Conservation (phyloP, 2,329 filamentous ascomycete genomes). For the Clonostachys rhizophaga region DNA sequence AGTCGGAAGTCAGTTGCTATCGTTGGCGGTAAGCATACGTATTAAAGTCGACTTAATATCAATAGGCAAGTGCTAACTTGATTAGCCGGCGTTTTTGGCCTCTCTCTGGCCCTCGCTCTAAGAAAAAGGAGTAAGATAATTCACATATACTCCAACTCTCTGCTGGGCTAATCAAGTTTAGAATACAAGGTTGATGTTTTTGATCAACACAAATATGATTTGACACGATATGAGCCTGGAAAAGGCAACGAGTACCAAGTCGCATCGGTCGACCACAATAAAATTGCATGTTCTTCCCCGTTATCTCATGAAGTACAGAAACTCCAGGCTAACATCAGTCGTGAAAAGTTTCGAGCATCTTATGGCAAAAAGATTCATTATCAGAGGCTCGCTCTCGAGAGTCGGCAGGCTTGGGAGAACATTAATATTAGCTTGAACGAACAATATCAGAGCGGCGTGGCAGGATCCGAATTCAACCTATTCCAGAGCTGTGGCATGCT, state of each 20-base stretch:
- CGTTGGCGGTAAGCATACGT: background rate
- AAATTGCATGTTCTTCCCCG: slow-evolving; percentile 8
- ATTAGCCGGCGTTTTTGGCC: background rate
- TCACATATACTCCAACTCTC: background rate
- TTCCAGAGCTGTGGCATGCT: slow-evolving; percentile 15
- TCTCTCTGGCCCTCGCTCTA: background rate
- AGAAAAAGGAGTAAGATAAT: background rate
- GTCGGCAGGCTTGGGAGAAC: slow-evolving; percentile 10
- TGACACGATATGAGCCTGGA: slow-evolving; percentile 10
- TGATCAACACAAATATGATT: slow-evolving; percentile 11
- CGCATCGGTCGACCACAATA: slow-evolving; percentile 16
- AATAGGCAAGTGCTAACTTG: background rate
- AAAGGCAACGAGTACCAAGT: slow-evolving; percentile 8
- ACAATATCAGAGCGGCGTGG: no score
- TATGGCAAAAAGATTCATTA: slow-evolving; percentile 15
- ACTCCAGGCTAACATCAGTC: background rate
- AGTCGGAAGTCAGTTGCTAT: background rate
- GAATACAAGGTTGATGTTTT: slow-evolving; percentile 11
- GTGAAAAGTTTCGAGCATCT: slow-evolving; percentile 12
- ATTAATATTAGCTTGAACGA: background rate
- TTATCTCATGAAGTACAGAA: no score
- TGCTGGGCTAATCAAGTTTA: background rate
- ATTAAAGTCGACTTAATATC: no score
- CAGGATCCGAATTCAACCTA: background rate
- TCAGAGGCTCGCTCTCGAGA: slow-evolving; percentile 13